Evolutionary conservation across 2,329 filamentous ascomycete species (phyloP), one percentile per base, ranked within the genome.

Genomic region (Diaporthe sp.): DNA sequence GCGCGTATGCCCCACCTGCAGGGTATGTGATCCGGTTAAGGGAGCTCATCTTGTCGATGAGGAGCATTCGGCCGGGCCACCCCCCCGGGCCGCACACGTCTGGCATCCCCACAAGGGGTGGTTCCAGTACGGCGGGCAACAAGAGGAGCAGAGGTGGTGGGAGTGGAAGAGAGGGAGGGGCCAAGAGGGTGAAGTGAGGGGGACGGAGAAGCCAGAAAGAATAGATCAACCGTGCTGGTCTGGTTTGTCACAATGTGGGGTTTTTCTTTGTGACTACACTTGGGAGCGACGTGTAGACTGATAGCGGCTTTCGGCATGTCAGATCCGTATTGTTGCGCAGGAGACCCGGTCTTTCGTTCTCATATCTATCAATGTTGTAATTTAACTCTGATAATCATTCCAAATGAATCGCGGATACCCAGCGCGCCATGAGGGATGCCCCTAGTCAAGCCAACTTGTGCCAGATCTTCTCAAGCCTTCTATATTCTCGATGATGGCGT

Each of bases 21-120:
- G 77, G 79, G 0, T 84, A 82, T 56, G 73, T 79, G 25, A 75
- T 77, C 22, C 80, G 81, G 42, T 79, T 84, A 70, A 74, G 79
- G 27, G 73, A 76, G 4, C 75, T 84, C 27, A 78, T 83, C 37
- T 61, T 74, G 13, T 78, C 78, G 22, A 77, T 83, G 75, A 76
- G 81, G 35, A 77, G 75, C 39, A 72, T 66, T 47, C 56, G 69
- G n/a, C 71, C 71, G 17, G 39, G 66, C 56, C 42, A 61, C 37
- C n/a, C 42, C 12, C 19, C 50, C 4, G 42, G 32, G 0, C 15
- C 15, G 4, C 19, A 19, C 61, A 47, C 22, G 1, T 32, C 61
- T 22, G 35, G 42, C n/a, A 39, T 19, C n/a, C n/a, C 27, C 39
- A 50, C 30, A 68, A 25, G 73, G 63, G 47, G 68, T 66, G 73